Evolutionary conservation across 192 early-diverging fungal species (phyloP), one percentile per base, ranked within the genome.

Genomic region (Coemansia erecta): DNA sequence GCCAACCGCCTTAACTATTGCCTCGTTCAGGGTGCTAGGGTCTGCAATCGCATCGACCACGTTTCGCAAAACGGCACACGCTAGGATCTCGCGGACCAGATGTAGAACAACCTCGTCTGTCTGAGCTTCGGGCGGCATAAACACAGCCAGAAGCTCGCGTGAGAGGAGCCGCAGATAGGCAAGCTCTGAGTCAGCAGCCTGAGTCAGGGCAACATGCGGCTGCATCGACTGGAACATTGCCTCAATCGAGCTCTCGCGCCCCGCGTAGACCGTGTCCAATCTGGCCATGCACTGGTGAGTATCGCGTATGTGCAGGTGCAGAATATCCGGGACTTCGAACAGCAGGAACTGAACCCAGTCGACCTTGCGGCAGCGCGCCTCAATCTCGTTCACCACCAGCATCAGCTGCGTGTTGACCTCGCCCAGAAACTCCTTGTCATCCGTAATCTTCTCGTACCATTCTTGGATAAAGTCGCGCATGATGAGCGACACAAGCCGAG

Each of bases 41-140:
- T 73, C 70, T 4, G 76, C 64, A 22, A 72, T 44, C 7, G 58
- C 61, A 46, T 79, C 70, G 17, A 79, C 66, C 13, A 69, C 70
- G 35, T 79, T 79, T 48, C 76, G 69, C 33, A 79, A 63, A 45
- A 79, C 76, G n/a, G 70, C 69, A n/a, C 76, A 79, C 0, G 76
- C 76, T 21, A 79, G 53, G 14, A 79, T 72, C 54, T 79, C 76
- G 19, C 76, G 70, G 22, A 79, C 53, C 47, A 79, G 37, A 33
- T 79, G 70, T 26, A 66, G 55, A 31, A 73, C 70, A 15, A 69
- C 69, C 49, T 66, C 66, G 49, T 79, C 76, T 26, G 42, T 64
- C 45, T 73, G 69, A 8, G 76, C 70, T 28, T 79, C 76, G 0
- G 70, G 60, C 17, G 69, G 66, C 69, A 79, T 68, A 58, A 79